Conservation (phyloP, 192 early-diverging fungal species). For the Coemansia nantahalensis region DNA sequence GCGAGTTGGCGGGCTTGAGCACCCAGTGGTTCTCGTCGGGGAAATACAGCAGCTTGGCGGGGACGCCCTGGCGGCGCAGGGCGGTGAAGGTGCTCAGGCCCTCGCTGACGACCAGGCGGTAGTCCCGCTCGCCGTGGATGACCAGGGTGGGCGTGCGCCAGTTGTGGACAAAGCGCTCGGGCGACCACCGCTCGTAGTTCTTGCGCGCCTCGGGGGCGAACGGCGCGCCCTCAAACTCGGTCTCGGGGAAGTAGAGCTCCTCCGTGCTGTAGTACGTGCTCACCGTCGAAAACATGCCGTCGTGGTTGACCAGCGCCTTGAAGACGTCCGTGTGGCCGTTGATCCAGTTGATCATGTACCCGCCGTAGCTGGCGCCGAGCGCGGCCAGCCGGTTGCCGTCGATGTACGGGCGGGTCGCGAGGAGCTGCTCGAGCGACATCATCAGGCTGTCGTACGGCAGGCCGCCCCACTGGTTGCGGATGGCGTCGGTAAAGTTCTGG, state of each 20-base stretch:
- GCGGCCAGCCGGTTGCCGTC: constrained; percentile 61
- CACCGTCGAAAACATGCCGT: constrained; percentile 71
- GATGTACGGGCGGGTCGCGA: constrained; percentile 50
- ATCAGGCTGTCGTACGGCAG: constrained; percentile 72
- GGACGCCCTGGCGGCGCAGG: constrained; percentile 67
- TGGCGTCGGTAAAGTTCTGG: constrained; percentile 71
- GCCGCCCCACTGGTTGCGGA: constrained; percentile 75
- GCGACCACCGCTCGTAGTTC: constrained; percentile 68
- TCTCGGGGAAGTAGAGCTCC: constrained; percentile 75
- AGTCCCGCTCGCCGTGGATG: constrained; percentile 72
- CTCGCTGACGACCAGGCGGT: constrained; percentile 65
- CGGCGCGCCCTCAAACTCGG: constrained; percentile 65
- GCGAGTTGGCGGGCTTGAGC: constrained; percentile 71
- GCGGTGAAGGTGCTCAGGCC: constrained; percentile 75
- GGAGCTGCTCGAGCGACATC: constrained; percentile 62
- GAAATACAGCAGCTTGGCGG: constrained; percentile 70
- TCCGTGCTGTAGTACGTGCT: constrained; percentile 70
- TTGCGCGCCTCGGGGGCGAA: constrained; percentile 55
- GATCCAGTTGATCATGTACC: constrained; percentile 87
- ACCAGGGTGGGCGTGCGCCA: constrained; percentile 80
- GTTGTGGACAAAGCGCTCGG: constrained; percentile 64
- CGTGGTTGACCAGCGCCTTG: constrained; percentile 72
- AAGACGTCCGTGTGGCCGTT: constrained; percentile 78
- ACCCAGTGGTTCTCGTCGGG: constrained; percentile 79
- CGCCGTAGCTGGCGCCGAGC: constrained; percentile 70